These are phyloP conservation scores for Berkeleyomyces rouxiae DNA, from an alignment of 2,329 filamentous ascomycete genomes.

Conservation along the genomic window DNA sequence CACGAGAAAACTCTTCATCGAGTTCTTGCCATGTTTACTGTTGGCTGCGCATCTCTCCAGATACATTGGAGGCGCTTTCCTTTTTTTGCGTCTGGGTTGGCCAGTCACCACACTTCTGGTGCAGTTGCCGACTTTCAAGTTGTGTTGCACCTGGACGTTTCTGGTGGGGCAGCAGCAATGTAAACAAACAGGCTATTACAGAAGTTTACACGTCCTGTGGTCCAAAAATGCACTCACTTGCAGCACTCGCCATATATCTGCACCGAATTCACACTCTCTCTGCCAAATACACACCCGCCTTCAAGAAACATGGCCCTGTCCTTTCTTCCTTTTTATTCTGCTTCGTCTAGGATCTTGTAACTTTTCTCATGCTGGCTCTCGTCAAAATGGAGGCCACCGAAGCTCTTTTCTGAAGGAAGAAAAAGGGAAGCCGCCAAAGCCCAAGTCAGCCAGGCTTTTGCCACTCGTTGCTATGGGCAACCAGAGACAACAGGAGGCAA, in stretches of 20 bases:
- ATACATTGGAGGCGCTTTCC: neutral
- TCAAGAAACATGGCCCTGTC: neutral
- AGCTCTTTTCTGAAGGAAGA: neutral
- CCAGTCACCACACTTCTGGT: neutral
- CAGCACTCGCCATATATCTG: neutral
- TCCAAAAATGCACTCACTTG: neutral
- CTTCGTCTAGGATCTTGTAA: neutral
- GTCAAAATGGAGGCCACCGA: slow-evolving; percentile 1
- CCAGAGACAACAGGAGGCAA: neutral
- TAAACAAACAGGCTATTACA: slow-evolving; percentile 4
- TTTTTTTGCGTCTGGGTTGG: neutral
- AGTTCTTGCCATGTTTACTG: neutral
- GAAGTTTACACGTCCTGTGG: neutral
- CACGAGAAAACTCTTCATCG: neutral
- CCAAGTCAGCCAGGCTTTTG: neutral
- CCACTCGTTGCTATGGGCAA: neutral
- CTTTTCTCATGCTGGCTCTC: neutral
- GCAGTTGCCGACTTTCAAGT: neutral
- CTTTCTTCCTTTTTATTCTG: neutral
- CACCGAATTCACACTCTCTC: neutral
- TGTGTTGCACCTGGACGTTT: neutral
- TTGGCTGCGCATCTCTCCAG: too few species aligned
- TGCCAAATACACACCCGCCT: neutral
- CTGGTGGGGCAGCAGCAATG: slow-evolving; percentile 1
- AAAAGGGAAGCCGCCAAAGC: neutral